Evolutionary conservation across 2,329 filamentous ascomycete genomes (phyloP), one percentile per base, ranked within the genome.

Genomic region (Penicillium freii): DNA sequence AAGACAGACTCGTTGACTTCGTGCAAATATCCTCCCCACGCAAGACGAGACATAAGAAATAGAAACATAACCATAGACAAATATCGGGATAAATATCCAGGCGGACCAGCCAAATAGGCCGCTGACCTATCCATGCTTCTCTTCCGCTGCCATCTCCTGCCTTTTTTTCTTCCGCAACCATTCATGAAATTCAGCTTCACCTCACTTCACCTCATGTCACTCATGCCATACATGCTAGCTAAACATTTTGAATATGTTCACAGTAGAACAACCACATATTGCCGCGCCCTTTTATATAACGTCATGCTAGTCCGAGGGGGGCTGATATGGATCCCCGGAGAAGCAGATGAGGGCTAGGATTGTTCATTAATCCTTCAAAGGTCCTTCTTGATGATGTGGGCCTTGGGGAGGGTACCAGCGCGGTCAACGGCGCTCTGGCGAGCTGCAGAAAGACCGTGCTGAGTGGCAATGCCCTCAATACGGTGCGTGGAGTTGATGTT

Each of bases 401-500:
- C 73, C 60, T 66, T 75, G 55, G 73, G 73, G 38, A 75, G 56
- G 52, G 63, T 59, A 39, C 75, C 75, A 45, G 71, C 64, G 42
- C 62, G 67, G 47, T 71, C 65, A 47, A 72, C 70, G 52, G 73
- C 79, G 25, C 80, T 76, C 54, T 77, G 77, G 42, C 89, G 80
- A 58, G 91, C 89, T 54, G 85, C 89, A 42, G 78, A 75, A 43
- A 96, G 82, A 47, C 82, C 87, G 69, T 83, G 90, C 71, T 93
- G 90, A 27, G 81, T 83, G 19, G 78, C 69, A 62, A 93, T 81
- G 44, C 90, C 91, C 66, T 93, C 85, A 62, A 93, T 79, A 65
- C 91, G 88, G 79, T 95, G 91, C 33, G 86, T 91, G 36, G 88
- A 87, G 80, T 95, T 95, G 76, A 95, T 83, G 80, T 95, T 95